Percentiles rank a stretch among this genome's conserved stretches.
These are phyloP conservation scores for Centrapalus pauciflorus DNA, from an alignment of 129 eudicot species.

Conservation along the genomic window DNA sequence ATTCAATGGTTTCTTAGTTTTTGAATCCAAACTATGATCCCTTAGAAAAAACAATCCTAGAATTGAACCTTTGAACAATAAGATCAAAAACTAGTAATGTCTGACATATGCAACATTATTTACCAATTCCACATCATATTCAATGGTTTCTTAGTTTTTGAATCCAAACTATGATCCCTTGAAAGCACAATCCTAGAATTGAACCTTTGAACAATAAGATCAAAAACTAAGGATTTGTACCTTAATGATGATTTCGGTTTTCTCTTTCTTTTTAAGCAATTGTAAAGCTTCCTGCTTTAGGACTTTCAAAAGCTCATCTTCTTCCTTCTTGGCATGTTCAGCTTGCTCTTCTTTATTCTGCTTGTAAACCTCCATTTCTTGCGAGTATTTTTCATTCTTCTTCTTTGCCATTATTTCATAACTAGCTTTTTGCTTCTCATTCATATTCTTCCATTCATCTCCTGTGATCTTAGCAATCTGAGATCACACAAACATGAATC, in stretches of 20 bases:
- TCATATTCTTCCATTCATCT: conserved; percentile 94
- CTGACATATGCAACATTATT: no score
- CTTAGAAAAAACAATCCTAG: no score
- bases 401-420: conserved; percentile 67
- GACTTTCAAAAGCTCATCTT: conserved; percentile 64
- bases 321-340: conserved; percentile 58
- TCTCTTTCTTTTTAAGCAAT: conserved; percentile 91
- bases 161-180: no score
- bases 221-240: conserved; percentile 22
- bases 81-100: background rate
- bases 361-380: conserved; percentile 81
- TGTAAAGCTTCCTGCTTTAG: conserved; percentile 92
- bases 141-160: no score
- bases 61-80: no score
- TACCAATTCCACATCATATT: no score
- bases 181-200: no score
- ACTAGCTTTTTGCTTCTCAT: conserved; percentile 52
- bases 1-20: no score
- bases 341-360: conserved; percentile 83
- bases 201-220: background rate
- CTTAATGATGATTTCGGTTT: conserved; percentile 80
- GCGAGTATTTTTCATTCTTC: conserved; percentile 55
- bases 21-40: no score
- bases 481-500: background rate
- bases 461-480: conserved; percentile 77